These are phyloP conservation scores for Geosiphon pyriformis DNA, from an alignment of 192 early-diverging fungal species.

Conservation along the genomic window DNA sequence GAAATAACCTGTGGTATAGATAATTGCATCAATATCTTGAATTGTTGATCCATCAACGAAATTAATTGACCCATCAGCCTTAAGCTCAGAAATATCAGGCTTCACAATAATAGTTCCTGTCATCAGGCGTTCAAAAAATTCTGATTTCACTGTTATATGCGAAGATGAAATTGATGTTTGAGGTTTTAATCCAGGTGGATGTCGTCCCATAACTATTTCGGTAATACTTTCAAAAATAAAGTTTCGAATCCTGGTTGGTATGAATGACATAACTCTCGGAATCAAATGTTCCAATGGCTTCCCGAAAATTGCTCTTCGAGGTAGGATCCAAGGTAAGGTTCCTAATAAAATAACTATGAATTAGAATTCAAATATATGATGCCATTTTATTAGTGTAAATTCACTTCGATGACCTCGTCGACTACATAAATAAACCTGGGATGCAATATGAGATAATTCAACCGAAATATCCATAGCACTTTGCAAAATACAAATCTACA, in stretches of 20 bases:
- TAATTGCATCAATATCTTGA: constrained; percentile 50
- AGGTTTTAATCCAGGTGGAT: constrained; percentile 41
- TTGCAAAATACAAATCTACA: neutral
- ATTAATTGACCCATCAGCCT: constrained; percentile 34
- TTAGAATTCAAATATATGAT: neutral
- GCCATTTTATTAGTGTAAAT: neutral
- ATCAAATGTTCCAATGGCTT: constrained; percentile 42
- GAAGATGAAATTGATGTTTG: constrained; percentile 27
- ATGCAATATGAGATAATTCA: constrained; percentile 49
- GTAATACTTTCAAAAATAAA: constrained; percentile 12
- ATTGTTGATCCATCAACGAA: constrained; percentile 54
- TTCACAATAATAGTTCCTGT: constrained; percentile 46
- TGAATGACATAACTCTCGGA: constrained; percentile 31
- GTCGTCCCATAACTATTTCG: constrained; percentile 7
- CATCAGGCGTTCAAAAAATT: constrained; percentile 44
- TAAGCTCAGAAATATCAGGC: constrained; percentile 42
- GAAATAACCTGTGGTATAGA: constrained; percentile 61
- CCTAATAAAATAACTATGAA: constrained; percentile 1
- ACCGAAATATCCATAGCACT: constrained; percentile 53
- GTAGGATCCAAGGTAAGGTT: constrained; percentile 40
- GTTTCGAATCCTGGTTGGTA: constrained; percentile 38
- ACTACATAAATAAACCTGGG: constrained; percentile 42
- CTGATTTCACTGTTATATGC: constrained; percentile 47
- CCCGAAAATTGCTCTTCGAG: constrained; percentile 37
- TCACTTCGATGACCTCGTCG: constrained; percentile 21